Evolutionary conservation across 2,329 filamentous ascomycete genomes (phyloP).

Genomic region (Sphaerostilbella broomeana): DNA sequence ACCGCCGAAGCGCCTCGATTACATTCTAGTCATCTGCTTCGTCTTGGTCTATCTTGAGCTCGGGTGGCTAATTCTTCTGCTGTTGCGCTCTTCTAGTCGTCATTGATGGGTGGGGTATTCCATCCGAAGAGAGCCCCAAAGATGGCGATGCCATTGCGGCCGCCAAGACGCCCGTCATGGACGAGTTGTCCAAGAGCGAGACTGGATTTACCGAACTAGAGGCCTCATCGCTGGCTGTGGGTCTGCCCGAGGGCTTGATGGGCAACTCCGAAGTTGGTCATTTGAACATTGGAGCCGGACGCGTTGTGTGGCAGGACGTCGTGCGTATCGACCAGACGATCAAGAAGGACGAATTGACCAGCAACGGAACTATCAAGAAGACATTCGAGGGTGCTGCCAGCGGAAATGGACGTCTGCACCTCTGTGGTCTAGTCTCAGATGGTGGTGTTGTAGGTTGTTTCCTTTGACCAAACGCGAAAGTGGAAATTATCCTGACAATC

Average conservation of each 20-base stretch:
- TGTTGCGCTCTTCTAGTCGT: slow-evolving; percentile 64
- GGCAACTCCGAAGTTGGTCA: slow-evolving; percentile 98
- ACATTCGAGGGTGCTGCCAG: slow-evolving; percentile 75
- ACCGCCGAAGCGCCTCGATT: slow-evolving; percentile 23
- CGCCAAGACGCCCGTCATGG: slow-evolving; percentile 92
- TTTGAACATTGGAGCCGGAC: slow-evolving; percentile 94
- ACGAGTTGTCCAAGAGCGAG: slow-evolving; percentile 73
- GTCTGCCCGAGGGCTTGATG: slow-evolving; percentile 94
- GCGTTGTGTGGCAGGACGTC: slow-evolving; percentile 97
- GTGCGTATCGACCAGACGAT: slow-evolving; percentile 92
- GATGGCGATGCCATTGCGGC: slow-evolving; percentile 93
- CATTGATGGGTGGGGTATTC: slow-evolving; percentile 97
- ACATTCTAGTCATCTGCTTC: slow-evolving; percentile 43
- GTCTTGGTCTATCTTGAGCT: slow-evolving; percentile 51
- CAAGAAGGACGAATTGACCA: slow-evolving; percentile 74
- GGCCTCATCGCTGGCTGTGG: slow-evolving; percentile 91
- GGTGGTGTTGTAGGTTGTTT: slow-evolving; percentile 67
- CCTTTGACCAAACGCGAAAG: too few species aligned
- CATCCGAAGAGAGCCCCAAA: slow-evolving; percentile 71
- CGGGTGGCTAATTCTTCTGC: slow-evolving; percentile 52
- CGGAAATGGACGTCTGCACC: slow-evolving; percentile 85
- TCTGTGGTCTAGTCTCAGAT: slow-evolving; percentile 87
- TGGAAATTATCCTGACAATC: slow-evolving; percentile 11
- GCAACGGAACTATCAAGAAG: slow-evolving; percentile 68
- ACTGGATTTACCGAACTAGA: slow-evolving; percentile 90